Evolutionary conservation across 179 eudicot genomes (phyloP).

Genomic region (Beta corolliflora): DNA sequence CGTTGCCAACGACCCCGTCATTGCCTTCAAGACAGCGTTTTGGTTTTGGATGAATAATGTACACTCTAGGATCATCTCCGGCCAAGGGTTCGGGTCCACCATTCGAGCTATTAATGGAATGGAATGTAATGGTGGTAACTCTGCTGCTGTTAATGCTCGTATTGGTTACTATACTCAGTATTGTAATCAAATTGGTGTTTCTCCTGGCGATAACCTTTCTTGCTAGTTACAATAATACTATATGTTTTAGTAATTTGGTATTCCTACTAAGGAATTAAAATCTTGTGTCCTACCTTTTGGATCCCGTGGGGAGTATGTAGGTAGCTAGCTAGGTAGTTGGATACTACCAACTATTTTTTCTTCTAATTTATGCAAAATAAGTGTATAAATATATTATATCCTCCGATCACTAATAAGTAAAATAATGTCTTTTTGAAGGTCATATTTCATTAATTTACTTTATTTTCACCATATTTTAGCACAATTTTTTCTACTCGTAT

Average conservation of each 20-base stretch:
- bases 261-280: neutral
- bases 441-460: too few relatives aligned
- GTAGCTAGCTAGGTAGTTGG: too few relatives aligned
- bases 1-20: conserved; percentile 24
- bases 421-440: too few relatives aligned
- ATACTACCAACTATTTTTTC: too few relatives aligned
- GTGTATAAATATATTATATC: too few relatives aligned
- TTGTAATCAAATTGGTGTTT: conserved; percentile 30
- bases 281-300: neutral
- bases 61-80: conserved; percentile 21
- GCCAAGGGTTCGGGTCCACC: conserved; percentile 32
- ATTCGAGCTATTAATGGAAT: conserved; percentile 27
- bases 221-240: conserved; percentile 8
- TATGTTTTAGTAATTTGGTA: neutral
- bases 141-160: conserved; percentile 27
- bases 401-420: too few relatives aligned
- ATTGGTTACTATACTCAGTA: conserved; percentile 27
- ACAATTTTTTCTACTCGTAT: too few relatives aligned
- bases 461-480: too few relatives aligned
- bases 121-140: conserved; percentile 34
- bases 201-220: conserved; percentile 31
- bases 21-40: conserved; percentile 33
- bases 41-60: conserved; percentile 39
- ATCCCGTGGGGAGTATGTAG: too few relatives aligned
- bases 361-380: too few relatives aligned